These are phyloP conservation scores for Massariosphaeria phaeospora DNA, from an alignment of 495 filamentous ascomycete genomes.

Conservation along the genomic window DNA sequence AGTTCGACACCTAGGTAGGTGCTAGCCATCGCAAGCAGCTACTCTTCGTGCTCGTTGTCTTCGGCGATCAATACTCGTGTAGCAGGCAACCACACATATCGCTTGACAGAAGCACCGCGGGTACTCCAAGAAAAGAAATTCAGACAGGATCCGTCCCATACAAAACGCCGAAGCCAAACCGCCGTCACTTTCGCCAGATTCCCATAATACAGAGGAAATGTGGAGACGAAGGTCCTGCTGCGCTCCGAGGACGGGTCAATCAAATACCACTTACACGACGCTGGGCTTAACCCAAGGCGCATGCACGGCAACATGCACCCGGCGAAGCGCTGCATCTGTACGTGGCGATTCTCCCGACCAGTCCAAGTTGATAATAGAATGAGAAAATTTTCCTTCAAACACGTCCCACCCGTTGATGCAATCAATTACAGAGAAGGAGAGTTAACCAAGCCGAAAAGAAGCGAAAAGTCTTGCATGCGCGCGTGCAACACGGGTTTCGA, in stretches of 20 bases:
- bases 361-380: conserved; percentile 10
- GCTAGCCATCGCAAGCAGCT: too few relatives aligned
- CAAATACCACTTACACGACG: neutral
- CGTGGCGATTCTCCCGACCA: conserved; percentile 26
- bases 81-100: too few relatives aligned
- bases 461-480: conserved; percentile 11
- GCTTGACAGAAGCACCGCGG: too few relatives aligned
- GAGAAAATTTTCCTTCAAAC: conserved; percentile 16
- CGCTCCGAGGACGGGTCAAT: conserved; percentile 8
- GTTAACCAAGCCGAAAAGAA: conserved; percentile 1
- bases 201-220: conserved; percentile 12
- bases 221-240: conserved; percentile 17
- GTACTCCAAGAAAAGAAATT: too few relatives aligned
- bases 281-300: neutral
- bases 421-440: conserved; percentile 28
- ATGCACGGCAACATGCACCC: neutral
- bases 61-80: too few relatives aligned
- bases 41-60: too few relatives aligned
- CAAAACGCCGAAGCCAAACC: conserved; percentile 10
- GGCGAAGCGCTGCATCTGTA: conserved; percentile 3
- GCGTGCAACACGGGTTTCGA: neutral
- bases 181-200: neutral
- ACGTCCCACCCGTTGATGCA: conserved; percentile 18
- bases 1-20: too few relatives aligned
- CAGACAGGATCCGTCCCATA: too few relatives aligned